Percentiles rank a stretch among this genome's conserved stretches.
These are phyloP conservation scores for Pythium dissimile DNA, from an alignment of 352 stramenopile genomes.

Conservation along the genomic window DNA sequence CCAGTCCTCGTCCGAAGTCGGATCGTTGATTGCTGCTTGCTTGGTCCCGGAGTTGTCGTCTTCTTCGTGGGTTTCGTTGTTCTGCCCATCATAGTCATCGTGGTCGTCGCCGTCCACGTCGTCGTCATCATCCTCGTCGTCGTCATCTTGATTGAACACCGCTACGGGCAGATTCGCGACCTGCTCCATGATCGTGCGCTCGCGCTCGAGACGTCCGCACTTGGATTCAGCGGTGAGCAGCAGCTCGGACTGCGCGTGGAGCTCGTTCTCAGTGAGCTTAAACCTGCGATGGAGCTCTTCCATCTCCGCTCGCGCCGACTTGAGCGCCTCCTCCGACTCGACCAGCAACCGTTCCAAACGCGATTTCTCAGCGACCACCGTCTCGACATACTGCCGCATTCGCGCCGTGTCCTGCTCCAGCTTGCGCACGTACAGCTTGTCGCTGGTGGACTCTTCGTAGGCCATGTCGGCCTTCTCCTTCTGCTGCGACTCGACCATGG, in stretches of 20 bases:
- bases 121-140: constrained; percentile 61
- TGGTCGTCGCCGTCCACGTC: constrained; percentile 38
- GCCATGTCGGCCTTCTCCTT: constrained; percentile 28
- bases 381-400: constrained; percentile 25
- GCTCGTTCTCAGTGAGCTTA: constrained; percentile 35
- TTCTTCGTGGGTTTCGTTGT: constrained; percentile 34
- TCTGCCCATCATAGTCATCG: constrained; percentile 36
- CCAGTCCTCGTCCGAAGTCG: constrained; percentile 23
- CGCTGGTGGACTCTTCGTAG: constrained; percentile 31
- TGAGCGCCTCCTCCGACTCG: constrained; percentile 29
- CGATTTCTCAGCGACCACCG: constrained; percentile 30
- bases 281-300: constrained; percentile 37
- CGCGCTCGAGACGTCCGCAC: constrained; percentile 66
- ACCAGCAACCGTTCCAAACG: background rate
- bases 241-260: constrained; percentile 48
- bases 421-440: constrained; percentile 37
- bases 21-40: constrained; percentile 20
- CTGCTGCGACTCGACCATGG: constrained; percentile 34
- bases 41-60: constrained; percentile 15
- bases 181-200: constrained; percentile 72
- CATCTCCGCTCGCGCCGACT: constrained; percentile 31
- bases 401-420: constrained; percentile 38
- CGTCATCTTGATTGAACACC: constrained; percentile 58
- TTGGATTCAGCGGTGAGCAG: constrained; percentile 62
- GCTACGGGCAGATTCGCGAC: constrained; percentile 71